Conservation (phyloP, 345 rosid genomes). For the Salix udensis region DNA sequence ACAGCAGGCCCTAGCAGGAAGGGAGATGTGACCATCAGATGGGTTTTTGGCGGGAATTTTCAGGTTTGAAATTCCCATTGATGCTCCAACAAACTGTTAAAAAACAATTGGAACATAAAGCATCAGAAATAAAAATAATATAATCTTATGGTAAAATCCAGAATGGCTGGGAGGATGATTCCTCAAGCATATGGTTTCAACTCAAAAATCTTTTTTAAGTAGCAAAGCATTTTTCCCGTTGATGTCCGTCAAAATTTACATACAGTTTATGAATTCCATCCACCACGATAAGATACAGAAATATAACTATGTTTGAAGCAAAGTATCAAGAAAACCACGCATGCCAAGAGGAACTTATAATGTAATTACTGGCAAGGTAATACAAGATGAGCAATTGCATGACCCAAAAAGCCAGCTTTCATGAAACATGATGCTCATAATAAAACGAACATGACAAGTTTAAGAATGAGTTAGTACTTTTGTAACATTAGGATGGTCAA, state of each 20-base stretch:
- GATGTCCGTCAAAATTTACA: not conserved
- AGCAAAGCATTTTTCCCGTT: not conserved
- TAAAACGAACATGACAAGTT: constrained; percentile 2
- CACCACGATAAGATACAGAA: not conserved
- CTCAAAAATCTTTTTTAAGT: not conserved
- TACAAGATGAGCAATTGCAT: constrained; percentile 1
- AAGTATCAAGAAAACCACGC: not conserved
- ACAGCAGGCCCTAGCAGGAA: constrained; percentile 80
- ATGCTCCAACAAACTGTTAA: constrained; percentile 83
- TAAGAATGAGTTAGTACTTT: constrained; percentile 40
- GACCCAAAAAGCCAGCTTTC: constrained; percentile 1
- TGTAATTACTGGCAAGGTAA: not conserved
- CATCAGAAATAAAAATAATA: constrained; percentile 1
- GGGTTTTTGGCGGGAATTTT: constrained; percentile 53
- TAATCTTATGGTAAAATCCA: not conserved
- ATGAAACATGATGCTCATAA: too few species aligned
- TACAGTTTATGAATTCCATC: not conserved
- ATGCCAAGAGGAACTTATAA: not conserved
- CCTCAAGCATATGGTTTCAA: not conserved
- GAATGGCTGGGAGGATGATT: not conserved
- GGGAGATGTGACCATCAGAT: constrained; percentile 27
- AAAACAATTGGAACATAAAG: not conserved
- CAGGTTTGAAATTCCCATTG: constrained; percentile 86
- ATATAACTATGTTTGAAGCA: not conserved
- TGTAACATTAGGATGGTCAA: constrained; percentile 86